Conservation (phyloP, 208 protist genomes). For the Trypanosoma platydactyli region DNA sequence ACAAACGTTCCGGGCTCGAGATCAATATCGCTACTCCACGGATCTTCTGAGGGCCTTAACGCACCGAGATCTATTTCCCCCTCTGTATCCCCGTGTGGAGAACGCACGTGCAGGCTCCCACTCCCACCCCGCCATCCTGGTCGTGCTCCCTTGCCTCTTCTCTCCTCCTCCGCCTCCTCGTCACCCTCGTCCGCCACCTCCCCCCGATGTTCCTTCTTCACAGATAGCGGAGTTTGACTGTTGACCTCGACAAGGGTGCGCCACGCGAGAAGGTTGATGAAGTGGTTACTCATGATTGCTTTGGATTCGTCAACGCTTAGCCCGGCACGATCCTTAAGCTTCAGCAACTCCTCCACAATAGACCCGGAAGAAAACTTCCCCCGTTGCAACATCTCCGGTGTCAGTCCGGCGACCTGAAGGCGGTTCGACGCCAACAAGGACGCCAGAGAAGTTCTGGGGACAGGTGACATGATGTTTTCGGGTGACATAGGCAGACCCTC, state of each 20-base stretch:
- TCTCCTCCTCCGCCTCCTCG: not conserved
- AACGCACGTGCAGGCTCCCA: too few species aligned
- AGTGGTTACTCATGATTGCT: slow-evolving; percentile 81
- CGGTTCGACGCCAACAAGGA: slow-evolving; percentile 70
- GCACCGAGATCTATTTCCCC: slow-evolving; percentile 11
- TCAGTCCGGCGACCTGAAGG: slow-evolving; percentile 53
- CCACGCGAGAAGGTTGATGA: slow-evolving; percentile 88
- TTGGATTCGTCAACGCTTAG: slow-evolving; percentile 55
- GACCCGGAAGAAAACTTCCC: slow-evolving; percentile 62
- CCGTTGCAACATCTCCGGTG: slow-evolving; percentile 43
- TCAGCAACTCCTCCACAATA: slow-evolving; percentile 58
- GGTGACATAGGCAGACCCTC: not conserved
- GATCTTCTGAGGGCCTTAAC: slow-evolving; percentile 55
- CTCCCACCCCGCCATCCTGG: too few species aligned
- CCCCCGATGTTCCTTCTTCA: not conserved
- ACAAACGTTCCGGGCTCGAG: slow-evolving; percentile 47
- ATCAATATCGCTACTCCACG: slow-evolving; percentile 56
- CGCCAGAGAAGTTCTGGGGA: slow-evolving; percentile 40
- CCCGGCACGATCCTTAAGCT: slow-evolving; percentile 37
- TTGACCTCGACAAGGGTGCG: slow-evolving; percentile 73
- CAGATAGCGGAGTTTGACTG: slow-evolving; percentile 9
- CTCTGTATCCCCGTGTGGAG: too few species aligned
- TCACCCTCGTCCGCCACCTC: slow-evolving; percentile 21
- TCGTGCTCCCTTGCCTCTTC: not conserved
- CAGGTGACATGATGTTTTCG: slow-evolving; percentile 4